A percentile compares a stretch with the other conserved stretches of the same genome.
Conservation (phyloP, 306 rosid species). For the Erythrophleum fordii region DNA sequence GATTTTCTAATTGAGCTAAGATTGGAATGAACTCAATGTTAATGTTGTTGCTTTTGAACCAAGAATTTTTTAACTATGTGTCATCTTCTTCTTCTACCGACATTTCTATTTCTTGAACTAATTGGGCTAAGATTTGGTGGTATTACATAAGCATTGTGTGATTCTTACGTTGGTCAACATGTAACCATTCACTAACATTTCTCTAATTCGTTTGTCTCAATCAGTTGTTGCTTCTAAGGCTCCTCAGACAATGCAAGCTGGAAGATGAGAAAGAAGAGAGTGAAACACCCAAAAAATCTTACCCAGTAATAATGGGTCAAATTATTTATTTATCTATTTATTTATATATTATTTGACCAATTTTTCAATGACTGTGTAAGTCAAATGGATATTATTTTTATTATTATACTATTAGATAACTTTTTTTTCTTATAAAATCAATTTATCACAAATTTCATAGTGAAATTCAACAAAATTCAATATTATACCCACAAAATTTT, state of each 20-base stretch:
- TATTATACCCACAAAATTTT: no score
- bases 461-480: no score
- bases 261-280: neutral
- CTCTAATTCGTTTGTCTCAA: neutral
- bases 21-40: no score
- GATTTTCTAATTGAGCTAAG: no score
- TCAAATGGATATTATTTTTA: neutral
- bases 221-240: constrained; percentile 12
- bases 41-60: no score
- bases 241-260: constrained; percentile 28
- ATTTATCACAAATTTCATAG: neutral
- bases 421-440: neutral
- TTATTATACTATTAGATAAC: neutral
- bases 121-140: neutral
- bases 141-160: neutral
- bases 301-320: neutral
- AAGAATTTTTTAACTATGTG: no score
- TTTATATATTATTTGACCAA: no score
- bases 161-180: neutral
- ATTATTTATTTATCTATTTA: neutral
- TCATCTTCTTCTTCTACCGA: neutral
- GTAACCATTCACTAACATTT: no score
- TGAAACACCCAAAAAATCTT: no score
- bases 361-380: neutral
- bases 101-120: neutral